Conservation (phyloP, 2,329 filamentous ascomycete species). For the Laburnicola sp. region DNA sequence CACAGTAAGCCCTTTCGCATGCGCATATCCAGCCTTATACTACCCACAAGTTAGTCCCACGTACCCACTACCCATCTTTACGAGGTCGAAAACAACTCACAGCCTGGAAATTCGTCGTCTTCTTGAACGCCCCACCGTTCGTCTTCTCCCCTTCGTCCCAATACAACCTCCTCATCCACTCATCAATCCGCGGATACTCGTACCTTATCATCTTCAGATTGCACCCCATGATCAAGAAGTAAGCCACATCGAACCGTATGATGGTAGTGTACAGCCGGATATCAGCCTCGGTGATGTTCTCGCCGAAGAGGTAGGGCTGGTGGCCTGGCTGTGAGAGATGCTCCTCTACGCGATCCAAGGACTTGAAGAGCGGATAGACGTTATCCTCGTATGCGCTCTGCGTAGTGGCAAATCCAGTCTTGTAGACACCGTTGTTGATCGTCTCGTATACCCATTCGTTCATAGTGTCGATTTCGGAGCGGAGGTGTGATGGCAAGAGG, state of each 20-base stretch:
- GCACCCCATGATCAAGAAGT: constrained; percentile 67
- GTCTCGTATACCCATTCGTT: constrained; percentile 78
- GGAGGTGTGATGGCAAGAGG: constrained; percentile 68
- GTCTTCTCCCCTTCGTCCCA: constrained; percentile 61
- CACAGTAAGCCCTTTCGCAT: not conserved
- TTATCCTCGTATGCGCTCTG: constrained; percentile 80
- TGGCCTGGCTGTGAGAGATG: constrained; percentile 60
- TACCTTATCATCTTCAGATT: constrained; percentile 82
- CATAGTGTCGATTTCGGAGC: constrained; percentile 69
- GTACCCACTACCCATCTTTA: not conserved
- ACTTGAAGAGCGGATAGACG: constrained; percentile 70
- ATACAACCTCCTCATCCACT: constrained; percentile 79
- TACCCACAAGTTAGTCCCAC: not conserved
- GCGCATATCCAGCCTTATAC: constrained; percentile 4
- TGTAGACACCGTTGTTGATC: constrained; percentile 59
- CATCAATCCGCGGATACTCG: constrained; percentile 79
- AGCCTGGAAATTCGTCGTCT: constrained; percentile 23
- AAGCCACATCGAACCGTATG: constrained; percentile 59
- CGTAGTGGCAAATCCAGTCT: constrained; percentile 77
- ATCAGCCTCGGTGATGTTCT: constrained; percentile 69
- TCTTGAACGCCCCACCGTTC: constrained; percentile 29
- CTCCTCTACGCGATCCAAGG: constrained; percentile 74
- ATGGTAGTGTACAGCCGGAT: constrained; percentile 60
- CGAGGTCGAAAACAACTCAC: not conserved
- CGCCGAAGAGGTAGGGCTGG: constrained; percentile 73